phyloP scores from a whole-genome alignment of 768 basidiomycete species.

The Auricularia heimuer region DNA sequence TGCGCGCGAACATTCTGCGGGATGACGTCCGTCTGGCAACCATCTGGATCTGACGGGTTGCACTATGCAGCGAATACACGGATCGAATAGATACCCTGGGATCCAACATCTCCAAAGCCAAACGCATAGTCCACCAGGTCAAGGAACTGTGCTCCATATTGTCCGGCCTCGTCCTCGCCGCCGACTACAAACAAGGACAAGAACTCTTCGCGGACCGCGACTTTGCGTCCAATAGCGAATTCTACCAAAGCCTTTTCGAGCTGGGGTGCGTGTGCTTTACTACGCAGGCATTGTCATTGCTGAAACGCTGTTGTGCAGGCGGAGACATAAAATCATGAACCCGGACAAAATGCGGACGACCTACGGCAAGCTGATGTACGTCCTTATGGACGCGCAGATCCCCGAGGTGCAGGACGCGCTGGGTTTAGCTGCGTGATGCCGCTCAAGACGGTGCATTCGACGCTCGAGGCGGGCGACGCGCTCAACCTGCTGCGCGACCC shows the following conservation, averaged over 20 bases:
- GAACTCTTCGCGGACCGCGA: slow-evolving; percentile 75
- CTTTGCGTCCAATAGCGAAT: slow-evolving; percentile 68
- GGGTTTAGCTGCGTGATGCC: slow-evolving; percentile 70
- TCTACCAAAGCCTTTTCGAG: slow-evolving; percentile 74
- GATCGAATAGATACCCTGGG: slow-evolving; percentile 82
- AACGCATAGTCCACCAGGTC: slow-evolving; percentile 79
- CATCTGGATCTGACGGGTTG: background rate
- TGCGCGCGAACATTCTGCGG: background rate
- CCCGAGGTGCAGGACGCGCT: slow-evolving; percentile 72
- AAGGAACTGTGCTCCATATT: slow-evolving; percentile 81
- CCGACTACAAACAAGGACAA: slow-evolving; percentile 84
- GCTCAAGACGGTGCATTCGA: slow-evolving; percentile 61
- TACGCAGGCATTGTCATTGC: background rate
- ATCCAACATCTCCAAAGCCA: slow-evolving; percentile 72
- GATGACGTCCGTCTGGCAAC: background rate
- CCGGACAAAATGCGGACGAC: slow-evolving; percentile 87
- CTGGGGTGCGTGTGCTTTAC: slow-evolving; percentile 33
- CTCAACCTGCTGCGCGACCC: slow-evolving; percentile 67
- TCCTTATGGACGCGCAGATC: slow-evolving; percentile 62
- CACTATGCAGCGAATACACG: slow-evolving; percentile 61
- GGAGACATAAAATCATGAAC: slow-evolving; percentile 86
- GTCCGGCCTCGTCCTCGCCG: slow-evolving; percentile 70
- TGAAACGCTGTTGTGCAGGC: slow-evolving; percentile 7
- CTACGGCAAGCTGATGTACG: slow-evolving; percentile 20
- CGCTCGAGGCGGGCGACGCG: slow-evolving; percentile 57